Evolutionary conservation across 2,329 filamentous ascomycete genomes (phyloP).

Genomic region (Sphaerulina populicola): DNA sequence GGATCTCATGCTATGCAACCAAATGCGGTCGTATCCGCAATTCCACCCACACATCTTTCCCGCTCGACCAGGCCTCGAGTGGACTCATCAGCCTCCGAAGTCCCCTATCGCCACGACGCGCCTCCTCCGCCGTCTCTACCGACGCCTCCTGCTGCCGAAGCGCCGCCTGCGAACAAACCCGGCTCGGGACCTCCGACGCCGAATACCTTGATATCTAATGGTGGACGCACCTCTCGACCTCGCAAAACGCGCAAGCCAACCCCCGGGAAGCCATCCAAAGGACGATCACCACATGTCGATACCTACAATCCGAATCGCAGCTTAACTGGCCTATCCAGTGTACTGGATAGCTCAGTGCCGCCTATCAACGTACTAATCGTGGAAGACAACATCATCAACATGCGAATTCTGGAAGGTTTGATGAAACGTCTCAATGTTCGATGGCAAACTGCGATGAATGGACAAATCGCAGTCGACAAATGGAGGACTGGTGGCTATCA

Average conservation of each 20-base stretch:
- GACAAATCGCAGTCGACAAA: slow-evolving; percentile 82
- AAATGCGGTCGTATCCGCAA: slow-evolving; percentile 24
- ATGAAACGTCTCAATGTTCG: slow-evolving; percentile 92
- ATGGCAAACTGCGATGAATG: slow-evolving; percentile 96
- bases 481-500: slow-evolving; percentile 92
- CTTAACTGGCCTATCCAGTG: slow-evolving; percentile 25
- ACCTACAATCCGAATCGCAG: slow-evolving; percentile 16
- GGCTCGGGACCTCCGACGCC: slow-evolving; percentile 31
- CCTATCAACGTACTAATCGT: slow-evolving; percentile 97
- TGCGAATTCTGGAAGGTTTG: slow-evolving; percentile 86
- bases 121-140: slow-evolving; percentile 46
- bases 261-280: slow-evolving; percentile 21
- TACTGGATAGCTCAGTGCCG: slow-evolving; percentile 74
- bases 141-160: slow-evolving; percentile 44
- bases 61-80: slow-evolving; percentile 31
- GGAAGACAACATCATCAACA: slow-evolving; percentile 96
- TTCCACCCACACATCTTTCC: slow-evolving; percentile 36
- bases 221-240: slow-evolving; percentile 18
- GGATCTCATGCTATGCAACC: slow-evolving; percentile 9
- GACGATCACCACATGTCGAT: slow-evolving; percentile 14
- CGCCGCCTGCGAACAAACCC: slow-evolving; percentile 20
- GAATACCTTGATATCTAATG: slow-evolving; percentile 33
- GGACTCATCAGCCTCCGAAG: slow-evolving; percentile 38
- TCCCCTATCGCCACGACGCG: slow-evolving; percentile 35
- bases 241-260: slow-evolving; percentile 24